Evolutionary conservation across 2,329 filamentous ascomycete genomes (phyloP), one percentile per base, ranked within the genome.

Genomic region (Fusarium nodosum): DNA sequence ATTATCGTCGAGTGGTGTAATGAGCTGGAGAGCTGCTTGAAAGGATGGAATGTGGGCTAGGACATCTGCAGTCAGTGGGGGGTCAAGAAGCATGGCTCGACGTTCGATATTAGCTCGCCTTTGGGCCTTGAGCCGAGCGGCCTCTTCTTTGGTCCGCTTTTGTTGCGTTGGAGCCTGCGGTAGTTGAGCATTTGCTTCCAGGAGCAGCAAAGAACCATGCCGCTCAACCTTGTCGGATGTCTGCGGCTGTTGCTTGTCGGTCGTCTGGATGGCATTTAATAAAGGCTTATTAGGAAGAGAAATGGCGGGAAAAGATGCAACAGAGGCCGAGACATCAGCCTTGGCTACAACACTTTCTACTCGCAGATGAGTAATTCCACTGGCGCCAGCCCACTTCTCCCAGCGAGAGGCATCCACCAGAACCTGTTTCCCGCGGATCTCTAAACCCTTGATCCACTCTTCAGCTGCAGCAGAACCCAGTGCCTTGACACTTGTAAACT

Each of bases 371-470:
- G 64, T 45, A 41, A 83, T 56, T 34, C 81, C 81, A 48, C 83
- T 83, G 41, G 84, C 79, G 6, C 74, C 71, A 67, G 90, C 88
- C 88, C 91, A 95, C 73, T 89, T 90, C 76, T 94, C 92, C 90
- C 92, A 95, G 51, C 91, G 87, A 30, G 87, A 84, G 31, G 87
- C 85, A 75, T 92, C 88, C 13, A 82, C 84, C 71, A 88, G 85
- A 50, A 84, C 80, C 61, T 88, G 83, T 71, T 87, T 87, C 12
- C 91, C 91, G 60, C 87, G 85, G 30, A 81, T 82, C 44, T 89
- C 86, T 5, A 96, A 84, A 12, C 92, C 92, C 78, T 94, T 94
- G 31, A 89, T 83, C 92, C 93, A 96, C 77, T 94, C 92, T 71
- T 93, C 90, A 6, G 87, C 85, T 13, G 90, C 87, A 42, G 90